These are phyloP conservation scores for Mallotus nudiflorus DNA, from an alignment of 345 rosid genomes.

Conservation along the genomic window DNA sequence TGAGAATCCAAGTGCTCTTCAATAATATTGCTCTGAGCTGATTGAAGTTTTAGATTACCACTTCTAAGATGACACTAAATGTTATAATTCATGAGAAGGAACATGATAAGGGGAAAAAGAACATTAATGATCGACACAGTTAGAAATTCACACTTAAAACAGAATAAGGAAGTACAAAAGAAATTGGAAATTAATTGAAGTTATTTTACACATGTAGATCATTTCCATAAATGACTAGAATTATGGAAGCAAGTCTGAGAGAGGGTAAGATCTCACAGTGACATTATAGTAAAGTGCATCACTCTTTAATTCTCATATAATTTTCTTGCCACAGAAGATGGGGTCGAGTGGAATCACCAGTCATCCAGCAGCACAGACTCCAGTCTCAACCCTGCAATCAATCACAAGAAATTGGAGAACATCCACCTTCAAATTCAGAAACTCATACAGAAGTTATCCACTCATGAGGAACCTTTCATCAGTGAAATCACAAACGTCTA, in stretches of 20 bases:
- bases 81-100: background rate
- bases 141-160: background rate
- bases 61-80: background rate
- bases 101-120: background rate
- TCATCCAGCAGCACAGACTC: slow-evolving; percentile 32
- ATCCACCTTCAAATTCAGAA: slow-evolving; percentile 26
- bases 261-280: background rate
- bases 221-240: background rate
- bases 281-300: background rate
- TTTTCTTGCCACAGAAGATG: slow-evolving; percentile 51
- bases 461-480: slow-evolving; percentile 15
- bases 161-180: background rate
- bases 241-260: background rate
- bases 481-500: slow-evolving; percentile 25
- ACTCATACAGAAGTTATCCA: slow-evolving; percentile 16
- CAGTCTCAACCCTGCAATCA: slow-evolving; percentile 38
- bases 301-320: slow-evolving; percentile 1
- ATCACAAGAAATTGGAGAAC: slow-evolving; percentile 27
- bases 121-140: background rate
- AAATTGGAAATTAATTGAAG: too few relatives aligned
- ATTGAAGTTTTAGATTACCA: background rate
- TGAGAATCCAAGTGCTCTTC: slow-evolving; percentile 28
- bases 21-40: background rate
- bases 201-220: too few relatives aligned
- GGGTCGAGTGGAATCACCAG: slow-evolving; percentile 40